A percentile compares a stretch with the other conserved stretches of the same genome.
These are phyloP conservation scores for Chytridium lagenaria DNA, from an alignment of 371 early-diverging fungal genomes.

Conservation along the genomic window DNA sequence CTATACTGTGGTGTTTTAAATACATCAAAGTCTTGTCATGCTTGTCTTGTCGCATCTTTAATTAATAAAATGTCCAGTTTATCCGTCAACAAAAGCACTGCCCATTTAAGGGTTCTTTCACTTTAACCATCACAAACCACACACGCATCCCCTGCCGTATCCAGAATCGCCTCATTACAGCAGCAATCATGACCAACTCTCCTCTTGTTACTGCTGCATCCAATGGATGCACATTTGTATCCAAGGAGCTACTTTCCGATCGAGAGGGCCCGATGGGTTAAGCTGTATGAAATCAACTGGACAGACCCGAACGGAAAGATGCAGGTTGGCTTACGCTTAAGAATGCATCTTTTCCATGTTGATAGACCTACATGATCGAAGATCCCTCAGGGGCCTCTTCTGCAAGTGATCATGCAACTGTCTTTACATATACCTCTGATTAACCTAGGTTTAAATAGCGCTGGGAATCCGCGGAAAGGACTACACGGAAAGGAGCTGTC, in stretches of 20 bases:
- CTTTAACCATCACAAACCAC: no score
- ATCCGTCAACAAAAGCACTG: no score
- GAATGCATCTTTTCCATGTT: not conserved
- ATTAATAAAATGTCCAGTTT: no score
- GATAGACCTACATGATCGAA: not conserved
- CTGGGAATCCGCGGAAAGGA: constrained; percentile 15
- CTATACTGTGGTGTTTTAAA: no score
- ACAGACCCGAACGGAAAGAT: constrained; percentile 10
- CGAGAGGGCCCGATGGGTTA: constrained; percentile 2
- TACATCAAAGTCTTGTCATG: no score
- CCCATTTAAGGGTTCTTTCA: no score
- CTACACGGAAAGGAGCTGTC: constrained; percentile 6
- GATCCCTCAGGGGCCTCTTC: no score
- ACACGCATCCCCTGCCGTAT: no score
- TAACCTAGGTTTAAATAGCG: not conserved
- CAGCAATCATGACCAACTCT: not conserved
- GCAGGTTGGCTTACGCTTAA: constrained; percentile 1
- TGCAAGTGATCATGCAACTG: not conserved
- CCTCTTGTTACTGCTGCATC: not conserved
- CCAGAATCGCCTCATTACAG: no score
- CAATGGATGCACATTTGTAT: not conserved
- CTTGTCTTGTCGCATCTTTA: no score
- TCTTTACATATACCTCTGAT: not conserved
- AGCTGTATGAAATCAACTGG: constrained; percentile 6
- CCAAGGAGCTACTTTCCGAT: not conserved